These are phyloP conservation scores for Lablab purpureus DNA, from an alignment of 306 rosid species.

Conservation along the genomic window DNA sequence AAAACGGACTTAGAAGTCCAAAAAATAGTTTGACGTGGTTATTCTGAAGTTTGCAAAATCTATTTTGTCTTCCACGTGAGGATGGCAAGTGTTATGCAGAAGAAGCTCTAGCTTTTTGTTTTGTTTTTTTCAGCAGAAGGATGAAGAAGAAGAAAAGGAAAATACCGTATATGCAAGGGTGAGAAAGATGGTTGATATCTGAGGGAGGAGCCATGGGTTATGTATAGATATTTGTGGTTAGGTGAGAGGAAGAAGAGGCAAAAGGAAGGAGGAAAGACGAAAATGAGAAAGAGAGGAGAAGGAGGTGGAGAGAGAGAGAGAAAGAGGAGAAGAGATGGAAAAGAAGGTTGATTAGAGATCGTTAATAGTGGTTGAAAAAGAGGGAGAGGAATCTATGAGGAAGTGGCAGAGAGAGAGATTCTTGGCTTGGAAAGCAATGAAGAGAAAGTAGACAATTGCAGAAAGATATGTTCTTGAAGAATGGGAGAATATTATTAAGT, in stretches of 20 bases:
- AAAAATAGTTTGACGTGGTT: conserved; percentile 9
- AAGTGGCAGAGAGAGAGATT: conserved; percentile 63
- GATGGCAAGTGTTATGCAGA: conserved; percentile 15
- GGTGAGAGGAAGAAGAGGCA: conserved; percentile 35
- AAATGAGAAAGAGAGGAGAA: not conserved
- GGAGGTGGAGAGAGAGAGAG: not conserved
- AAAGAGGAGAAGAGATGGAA: conserved; percentile 37
- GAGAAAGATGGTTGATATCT: conserved; percentile 74
- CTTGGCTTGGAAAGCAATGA: conserved; percentile 87
- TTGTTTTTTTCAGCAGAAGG: not conserved
- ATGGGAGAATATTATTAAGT: conserved; percentile 58
- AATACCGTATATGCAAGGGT: conserved; percentile 85
- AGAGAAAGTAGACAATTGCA: conserved; percentile 52
- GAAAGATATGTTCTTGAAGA: conserved; percentile 59
- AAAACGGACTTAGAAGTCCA: conserved; percentile 1
- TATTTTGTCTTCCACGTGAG: conserved; percentile 8
- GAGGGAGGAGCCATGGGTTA: conserved; percentile 66
- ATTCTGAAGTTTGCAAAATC: not conserved
- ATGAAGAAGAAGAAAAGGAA: not conserved
- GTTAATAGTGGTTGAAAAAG: conserved; percentile 61
- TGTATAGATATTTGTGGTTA: conserved; percentile 55
- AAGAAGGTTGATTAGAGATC: conserved; percentile 57
- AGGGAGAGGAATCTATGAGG: conserved; percentile 64
- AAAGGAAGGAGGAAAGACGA: conserved; percentile 45
- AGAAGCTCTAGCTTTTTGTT: conserved; percentile 1